Evolutionary conservation across 495 filamentous ascomycete species (phyloP).

Genomic region (Sordaria brevicollis): DNA sequence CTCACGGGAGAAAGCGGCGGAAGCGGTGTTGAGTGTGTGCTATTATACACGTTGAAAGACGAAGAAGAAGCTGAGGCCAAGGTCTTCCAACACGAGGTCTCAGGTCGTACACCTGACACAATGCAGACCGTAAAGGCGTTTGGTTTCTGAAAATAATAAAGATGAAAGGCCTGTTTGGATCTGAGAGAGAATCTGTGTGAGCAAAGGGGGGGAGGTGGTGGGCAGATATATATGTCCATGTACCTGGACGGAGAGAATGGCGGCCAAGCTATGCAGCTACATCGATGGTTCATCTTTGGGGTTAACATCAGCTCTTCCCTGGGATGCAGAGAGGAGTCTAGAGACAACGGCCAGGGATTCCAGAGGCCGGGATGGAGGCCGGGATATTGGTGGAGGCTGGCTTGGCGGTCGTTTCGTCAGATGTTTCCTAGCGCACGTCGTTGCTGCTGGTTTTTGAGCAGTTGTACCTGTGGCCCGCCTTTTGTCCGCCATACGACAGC

Average conservation of each 20-base stretch:
- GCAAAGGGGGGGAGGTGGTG: neutral
- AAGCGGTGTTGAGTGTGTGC: neutral
- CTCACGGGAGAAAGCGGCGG: neutral
- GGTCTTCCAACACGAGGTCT: constrained; percentile 20
- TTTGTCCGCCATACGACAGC: neutral
- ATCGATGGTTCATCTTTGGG: neutral
- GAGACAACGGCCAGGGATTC: neutral
- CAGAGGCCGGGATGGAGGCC: neutral
- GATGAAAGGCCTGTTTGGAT: neutral
- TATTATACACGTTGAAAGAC: neutral
- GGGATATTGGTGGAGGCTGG: neutral
- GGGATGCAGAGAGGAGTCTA: neutral
- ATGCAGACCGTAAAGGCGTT: neutral
- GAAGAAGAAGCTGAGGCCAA: neutral
- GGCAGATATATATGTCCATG: neutral
- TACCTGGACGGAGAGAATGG: neutral
- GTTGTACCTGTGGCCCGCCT: neutral
- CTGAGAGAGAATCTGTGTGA: neutral
- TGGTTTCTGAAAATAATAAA: neutral
- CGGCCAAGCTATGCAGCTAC: neutral
- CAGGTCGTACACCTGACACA: constrained; percentile 11
- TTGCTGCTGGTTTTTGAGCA: neutral
- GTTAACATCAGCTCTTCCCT: neutral
- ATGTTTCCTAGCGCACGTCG: constrained; percentile 6
- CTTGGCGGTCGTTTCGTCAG: constrained; percentile 9